Percentiles rank a stretch among this genome's conserved stretches.
Conservation (phyloP, 768 basidiomycete species). For the Tricholoma matsutake region DNA sequence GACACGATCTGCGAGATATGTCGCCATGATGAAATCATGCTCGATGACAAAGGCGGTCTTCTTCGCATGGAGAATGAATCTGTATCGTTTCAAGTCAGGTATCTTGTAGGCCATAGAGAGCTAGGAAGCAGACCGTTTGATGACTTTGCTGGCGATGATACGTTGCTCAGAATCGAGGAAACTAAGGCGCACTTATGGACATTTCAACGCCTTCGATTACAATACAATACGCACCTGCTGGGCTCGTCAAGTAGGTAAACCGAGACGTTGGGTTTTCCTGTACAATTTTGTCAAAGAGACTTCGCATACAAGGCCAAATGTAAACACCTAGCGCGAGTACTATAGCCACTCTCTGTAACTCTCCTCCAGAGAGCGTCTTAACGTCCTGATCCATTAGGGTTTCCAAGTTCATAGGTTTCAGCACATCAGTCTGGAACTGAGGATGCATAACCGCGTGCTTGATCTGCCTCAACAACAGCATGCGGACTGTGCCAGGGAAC, state of each 20-base stretch:
- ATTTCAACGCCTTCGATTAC: neutral
- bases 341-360: slow-evolving; percentile 96
- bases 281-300: neutral
- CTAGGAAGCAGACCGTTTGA: slow-evolving; percentile 68
- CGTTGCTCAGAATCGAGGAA: slow-evolving; percentile 99
- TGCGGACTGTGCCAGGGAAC: slow-evolving; percentile 95
- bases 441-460: slow-evolving; percentile 97
- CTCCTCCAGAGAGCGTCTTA: slow-evolving; percentile 97
- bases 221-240: slow-evolving; percentile 48
- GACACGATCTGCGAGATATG: slow-evolving; percentile 96
- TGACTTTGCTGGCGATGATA: slow-evolving; percentile 96
- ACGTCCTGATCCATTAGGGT: slow-evolving; percentile 97
- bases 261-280: slow-evolving; percentile 72
- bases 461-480: slow-evolving; percentile 92
- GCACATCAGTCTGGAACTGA: slow-evolving; percentile 98
- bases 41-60: slow-evolving; percentile 99
- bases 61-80: slow-evolving; percentile 94
- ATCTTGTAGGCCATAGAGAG: slow-evolving; percentile 4
- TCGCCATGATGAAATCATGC: slow-evolving; percentile 99
- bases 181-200: slow-evolving; percentile 31
- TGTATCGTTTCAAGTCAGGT: slow-evolving; percentile 18
- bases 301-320: neutral
- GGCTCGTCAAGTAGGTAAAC: slow-evolving; percentile 98
- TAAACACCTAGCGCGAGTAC: slow-evolving; percentile 78
- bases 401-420: slow-evolving; percentile 97